Evolutionary conservation across 2,329 filamentous ascomycete genomes (phyloP).

Genomic region (Trichoderma koningii): DNA sequence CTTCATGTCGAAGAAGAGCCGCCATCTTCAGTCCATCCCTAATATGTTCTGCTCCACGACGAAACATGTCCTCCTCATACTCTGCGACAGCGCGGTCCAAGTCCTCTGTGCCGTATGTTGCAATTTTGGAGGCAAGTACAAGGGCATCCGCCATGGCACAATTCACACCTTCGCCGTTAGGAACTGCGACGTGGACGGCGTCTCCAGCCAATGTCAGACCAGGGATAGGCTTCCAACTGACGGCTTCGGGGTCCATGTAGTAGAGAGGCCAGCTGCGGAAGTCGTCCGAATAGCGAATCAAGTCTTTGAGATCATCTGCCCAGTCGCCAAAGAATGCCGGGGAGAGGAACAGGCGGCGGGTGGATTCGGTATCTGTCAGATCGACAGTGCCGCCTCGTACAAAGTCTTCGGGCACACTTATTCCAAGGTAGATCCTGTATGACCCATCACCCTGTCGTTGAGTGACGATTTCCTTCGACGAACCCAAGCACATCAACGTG

Average conservation of each 20-base stretch:
- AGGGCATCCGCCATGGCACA: constrained; percentile 19
- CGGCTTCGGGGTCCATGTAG: constrained; percentile 3
- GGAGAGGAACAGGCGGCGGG: constrained; percentile 4
- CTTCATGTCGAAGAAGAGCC: constrained; percentile 1
- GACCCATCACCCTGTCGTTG: constrained; percentile 15
- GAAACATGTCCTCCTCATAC: constrained; percentile 23
- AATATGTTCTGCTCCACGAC: constrained; percentile 17
- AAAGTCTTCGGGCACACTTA: constrained; percentile 18
- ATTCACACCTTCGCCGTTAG: constrained; percentile 23
- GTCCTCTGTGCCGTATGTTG: background rate
- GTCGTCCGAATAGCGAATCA: constrained; percentile 15
- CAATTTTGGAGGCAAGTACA: constrained; percentile 3
- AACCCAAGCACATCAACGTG: constrained; percentile 2
- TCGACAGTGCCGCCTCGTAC: constrained; percentile 3
- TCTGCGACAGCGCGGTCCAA: constrained; percentile 3
- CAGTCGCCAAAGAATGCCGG: constrained; percentile 16
- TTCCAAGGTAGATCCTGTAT: constrained; percentile 9
- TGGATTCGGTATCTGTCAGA: background rate
- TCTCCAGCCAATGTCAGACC: constrained; percentile 22
- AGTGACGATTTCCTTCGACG: constrained; percentile 9
- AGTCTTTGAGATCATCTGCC: constrained; percentile 11
- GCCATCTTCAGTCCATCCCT: background rate
- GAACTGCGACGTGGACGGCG: constrained; percentile 13
- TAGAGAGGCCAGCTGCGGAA: constrained; percentile 21
- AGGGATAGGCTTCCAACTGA: constrained; percentile 9